Conservation (phyloP, 176 grass and related monocot species). For the Aegilops speltoides region DNA sequence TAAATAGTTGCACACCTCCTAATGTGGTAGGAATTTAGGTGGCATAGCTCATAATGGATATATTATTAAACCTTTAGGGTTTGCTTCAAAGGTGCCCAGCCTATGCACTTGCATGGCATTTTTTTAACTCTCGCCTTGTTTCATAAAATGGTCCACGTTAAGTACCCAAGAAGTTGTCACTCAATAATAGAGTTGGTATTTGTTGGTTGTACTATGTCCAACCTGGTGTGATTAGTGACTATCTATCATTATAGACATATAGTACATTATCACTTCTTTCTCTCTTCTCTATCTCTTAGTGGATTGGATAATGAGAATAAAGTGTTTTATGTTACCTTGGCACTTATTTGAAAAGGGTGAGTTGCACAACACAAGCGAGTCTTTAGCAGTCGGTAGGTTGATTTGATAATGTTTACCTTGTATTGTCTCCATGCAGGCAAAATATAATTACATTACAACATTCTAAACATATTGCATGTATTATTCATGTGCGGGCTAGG, state of each 20-base stretch:
- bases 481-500: too few relatives aligned
- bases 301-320: not conserved
- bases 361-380: not conserved
- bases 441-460: too few relatives aligned
- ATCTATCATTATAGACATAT: not conserved
- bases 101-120: not conserved
- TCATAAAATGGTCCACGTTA: not conserved
- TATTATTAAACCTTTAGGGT: not conserved
- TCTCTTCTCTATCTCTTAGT: not conserved
- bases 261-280: not conserved
- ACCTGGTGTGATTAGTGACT: not conserved
- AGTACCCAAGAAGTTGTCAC: not conserved
- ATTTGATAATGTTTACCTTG: too few relatives aligned
- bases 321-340: not conserved
- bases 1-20: not conserved
- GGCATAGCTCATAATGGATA: not conserved
- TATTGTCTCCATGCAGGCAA: too few relatives aligned
- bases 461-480: too few relatives aligned
- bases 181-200: conserved; percentile 3
- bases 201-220: not conserved
- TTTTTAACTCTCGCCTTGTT: not conserved
- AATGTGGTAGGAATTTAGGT: not conserved
- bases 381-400: too few relatives aligned
- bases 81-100: not conserved
- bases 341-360: not conserved